Evolutionary conservation across 305 asterid species (phyloP).

Genomic region (Ajuga reptans): DNA sequence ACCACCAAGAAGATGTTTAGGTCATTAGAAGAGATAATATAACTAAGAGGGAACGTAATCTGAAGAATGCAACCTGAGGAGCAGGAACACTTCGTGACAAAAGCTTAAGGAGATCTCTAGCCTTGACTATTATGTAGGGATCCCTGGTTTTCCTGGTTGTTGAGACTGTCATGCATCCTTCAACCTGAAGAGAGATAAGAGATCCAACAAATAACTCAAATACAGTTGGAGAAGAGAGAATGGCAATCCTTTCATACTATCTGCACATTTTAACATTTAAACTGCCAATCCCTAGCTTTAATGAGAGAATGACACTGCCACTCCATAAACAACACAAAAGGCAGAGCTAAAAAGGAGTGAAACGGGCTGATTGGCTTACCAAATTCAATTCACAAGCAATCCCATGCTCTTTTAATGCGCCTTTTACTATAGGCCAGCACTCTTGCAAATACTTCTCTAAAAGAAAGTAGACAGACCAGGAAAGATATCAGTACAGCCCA

Average conservation of each 20-base stretch:
- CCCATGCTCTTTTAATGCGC: conserved; percentile 70
- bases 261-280: not conserved
- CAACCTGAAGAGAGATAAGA: conserved; percentile 40
- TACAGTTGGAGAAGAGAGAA: not conserved
- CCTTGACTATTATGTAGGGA: conserved; percentile 67
- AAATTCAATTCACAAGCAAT: conserved; percentile 59
- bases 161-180: conserved; percentile 74
- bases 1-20: not conserved
- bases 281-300: not conserved
- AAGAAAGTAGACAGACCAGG: not conserved
- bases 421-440: conserved; percentile 68
- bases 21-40: not conserved
- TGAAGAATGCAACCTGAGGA: conserved; percentile 48
- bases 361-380: conserved; percentile 36
- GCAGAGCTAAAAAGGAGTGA: not conserved
- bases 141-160: conserved; percentile 74
- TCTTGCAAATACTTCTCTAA: conserved; percentile 49
- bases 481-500: not conserved
- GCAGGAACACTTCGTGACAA: conserved; percentile 86
- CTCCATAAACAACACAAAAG: not conserved
- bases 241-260: not conserved
- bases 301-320: not conserved
- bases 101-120: conserved; percentile 75
- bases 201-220: not conserved
- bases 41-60: not conserved